These are phyloP conservation scores for Seiridium cupressi DNA, from an alignment of 2,329 filamentous ascomycete genomes.

Conservation along the genomic window DNA sequence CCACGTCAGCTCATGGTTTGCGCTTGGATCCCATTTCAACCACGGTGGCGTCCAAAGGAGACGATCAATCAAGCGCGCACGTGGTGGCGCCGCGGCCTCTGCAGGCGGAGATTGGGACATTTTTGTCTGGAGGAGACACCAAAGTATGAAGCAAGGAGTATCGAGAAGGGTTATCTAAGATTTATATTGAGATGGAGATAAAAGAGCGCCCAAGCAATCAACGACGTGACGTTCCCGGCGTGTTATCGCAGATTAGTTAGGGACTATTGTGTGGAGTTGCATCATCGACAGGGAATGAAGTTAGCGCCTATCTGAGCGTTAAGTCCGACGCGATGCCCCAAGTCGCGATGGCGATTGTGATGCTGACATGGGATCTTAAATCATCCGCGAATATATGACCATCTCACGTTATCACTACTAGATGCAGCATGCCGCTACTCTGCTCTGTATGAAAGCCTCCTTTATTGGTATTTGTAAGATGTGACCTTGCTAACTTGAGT, in stretches of 20 bases:
- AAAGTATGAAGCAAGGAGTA: neutral
- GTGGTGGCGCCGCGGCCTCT: neutral
- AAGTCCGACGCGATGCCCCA: neutral
- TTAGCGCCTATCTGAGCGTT: neutral
- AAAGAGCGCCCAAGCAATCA: neutral
- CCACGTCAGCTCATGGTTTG: constrained; percentile 24
- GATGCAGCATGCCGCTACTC: too few species aligned
- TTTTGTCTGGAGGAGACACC: neutral
- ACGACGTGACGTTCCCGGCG: neutral
- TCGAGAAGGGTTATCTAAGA: neutral
- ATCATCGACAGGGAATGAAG: neutral
- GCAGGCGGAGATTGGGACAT: neutral
- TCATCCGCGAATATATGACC: too few species aligned
- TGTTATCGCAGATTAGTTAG: neutral
- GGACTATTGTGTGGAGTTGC: neutral
- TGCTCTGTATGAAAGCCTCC: too few species aligned
- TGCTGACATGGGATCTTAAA: too few species aligned
- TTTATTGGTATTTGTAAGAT: too few species aligned
- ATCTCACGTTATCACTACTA: too few species aligned
- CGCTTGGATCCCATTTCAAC: constrained; percentile 21
- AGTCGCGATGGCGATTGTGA: neutral
- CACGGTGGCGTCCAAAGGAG: constrained; percentile 20
- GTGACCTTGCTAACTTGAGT: too few species aligned
- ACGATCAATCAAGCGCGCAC: neutral
- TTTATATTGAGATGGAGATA: neutral